A percentile compares a stretch with the other conserved stretches of the same genome.
These are phyloP conservation scores for Tagetes erecta DNA, from an alignment of 129 eudicot species.

Conservation along the genomic window DNA sequence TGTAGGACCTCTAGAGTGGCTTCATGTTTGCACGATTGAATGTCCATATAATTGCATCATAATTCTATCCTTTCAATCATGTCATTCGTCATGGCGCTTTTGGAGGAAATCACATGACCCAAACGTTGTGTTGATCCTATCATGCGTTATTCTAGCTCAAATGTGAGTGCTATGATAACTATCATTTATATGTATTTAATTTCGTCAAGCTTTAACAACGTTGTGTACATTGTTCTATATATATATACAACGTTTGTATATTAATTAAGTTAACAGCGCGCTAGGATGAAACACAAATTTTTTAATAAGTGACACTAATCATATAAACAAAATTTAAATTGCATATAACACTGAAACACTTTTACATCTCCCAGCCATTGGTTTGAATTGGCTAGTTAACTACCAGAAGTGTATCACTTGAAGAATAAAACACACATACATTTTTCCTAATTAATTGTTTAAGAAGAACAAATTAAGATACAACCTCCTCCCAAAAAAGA, in stretches of 20 bases:
- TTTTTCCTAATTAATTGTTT: too few relatives aligned
- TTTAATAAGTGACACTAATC: not conserved
- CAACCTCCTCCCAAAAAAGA: slow-evolving; percentile 17
- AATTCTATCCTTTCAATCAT: slow-evolving; percentile 13
- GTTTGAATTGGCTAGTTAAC: not conserved
- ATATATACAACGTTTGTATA: too few relatives aligned
- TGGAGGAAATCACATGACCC: not conserved
- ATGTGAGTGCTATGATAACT: slow-evolving; percentile 3
- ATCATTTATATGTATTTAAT: not conserved
- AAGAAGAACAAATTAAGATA: too few relatives aligned
- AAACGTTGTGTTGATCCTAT: slow-evolving; percentile 8
- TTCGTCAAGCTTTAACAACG: too few relatives aligned
- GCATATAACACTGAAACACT: slow-evolving; percentile 23
- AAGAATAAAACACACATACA: too few relatives aligned
- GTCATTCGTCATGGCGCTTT: not conserved
- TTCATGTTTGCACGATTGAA: slow-evolving; percentile 35
- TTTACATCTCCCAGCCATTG: slow-evolving; percentile 19
- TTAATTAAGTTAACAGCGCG: too few relatives aligned
- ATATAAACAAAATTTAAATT: not conserved
- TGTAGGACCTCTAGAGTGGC: slow-evolving; percentile 33
- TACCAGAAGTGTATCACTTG: not conserved
- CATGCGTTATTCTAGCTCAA: not conserved
- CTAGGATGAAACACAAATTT: too few relatives aligned
- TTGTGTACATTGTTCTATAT: too few relatives aligned
- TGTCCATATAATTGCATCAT: slow-evolving; percentile 16